These are phyloP conservation scores for Gorgonomyces haynaldii DNA, from an alignment of 192 early-diverging fungal genomes.

Conservation along the genomic window DNA sequence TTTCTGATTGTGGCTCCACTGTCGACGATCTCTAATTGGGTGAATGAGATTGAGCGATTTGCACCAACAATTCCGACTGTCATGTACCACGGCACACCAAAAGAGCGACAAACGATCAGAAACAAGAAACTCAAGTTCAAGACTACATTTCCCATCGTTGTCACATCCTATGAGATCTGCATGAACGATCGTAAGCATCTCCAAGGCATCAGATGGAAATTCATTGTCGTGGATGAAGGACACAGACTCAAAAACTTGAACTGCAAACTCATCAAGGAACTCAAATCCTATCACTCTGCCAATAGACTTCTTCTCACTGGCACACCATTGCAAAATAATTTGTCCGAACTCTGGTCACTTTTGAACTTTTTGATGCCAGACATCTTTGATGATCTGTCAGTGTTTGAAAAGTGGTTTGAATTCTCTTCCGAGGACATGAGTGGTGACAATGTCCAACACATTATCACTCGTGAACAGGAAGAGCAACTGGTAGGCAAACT, in stretches of 20 bases:
- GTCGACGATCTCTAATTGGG: conserved; percentile 88
- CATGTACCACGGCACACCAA: conserved; percentile 70
- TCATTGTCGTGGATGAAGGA: conserved; percentile 90
- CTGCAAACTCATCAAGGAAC: conserved; percentile 74
- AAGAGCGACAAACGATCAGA: conserved; percentile 58
- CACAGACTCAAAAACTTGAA: conserved; percentile 96
- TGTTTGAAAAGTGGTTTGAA: conserved; percentile 78
- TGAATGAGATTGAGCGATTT: conserved; percentile 78
- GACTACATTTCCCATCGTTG: conserved; percentile 68
- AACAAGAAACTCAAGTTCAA: conserved; percentile 52
- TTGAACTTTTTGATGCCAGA: conserved; percentile 93
- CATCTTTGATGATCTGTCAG: conserved; percentile 70
- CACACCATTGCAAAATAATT: conserved; percentile 86
- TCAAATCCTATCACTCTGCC: conserved; percentile 72
- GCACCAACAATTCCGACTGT: conserved; percentile 66
- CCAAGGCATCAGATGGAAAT: conserved; percentile 63
- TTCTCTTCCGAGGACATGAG: conserved; percentile 60
- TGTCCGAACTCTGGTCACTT: conserved; percentile 89
- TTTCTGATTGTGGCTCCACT: conserved; percentile 83
- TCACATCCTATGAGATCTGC: conserved; percentile 84
- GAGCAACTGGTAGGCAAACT: conserved; percentile 49
- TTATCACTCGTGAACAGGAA: conserved; percentile 49
- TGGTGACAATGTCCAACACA: conserved; percentile 25
- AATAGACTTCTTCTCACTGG: conserved; percentile 85
- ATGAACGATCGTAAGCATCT: conserved; percentile 16